Conservation (phyloP, 192 early-diverging fungal species). For the Backusella luteola region DNA sequence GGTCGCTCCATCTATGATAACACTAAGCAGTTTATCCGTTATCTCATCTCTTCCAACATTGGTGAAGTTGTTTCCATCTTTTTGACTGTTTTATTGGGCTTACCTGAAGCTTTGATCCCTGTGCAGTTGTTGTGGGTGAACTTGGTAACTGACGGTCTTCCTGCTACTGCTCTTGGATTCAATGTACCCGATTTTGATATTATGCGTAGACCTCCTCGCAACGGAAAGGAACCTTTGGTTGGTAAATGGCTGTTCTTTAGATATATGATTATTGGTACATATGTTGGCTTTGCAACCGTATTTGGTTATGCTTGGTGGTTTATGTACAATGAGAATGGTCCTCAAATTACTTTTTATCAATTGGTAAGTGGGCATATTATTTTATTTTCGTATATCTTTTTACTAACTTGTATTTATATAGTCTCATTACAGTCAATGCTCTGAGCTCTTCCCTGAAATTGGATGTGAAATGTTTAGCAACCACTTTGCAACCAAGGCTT, state of each 20-base stretch:
- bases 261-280: conserved; percentile 90
- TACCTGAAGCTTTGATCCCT: conserved; percentile 97
- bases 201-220: conserved; percentile 89
- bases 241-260: conserved; percentile 94
- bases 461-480: conserved; percentile 92
- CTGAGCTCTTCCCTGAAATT: conserved; percentile 82
- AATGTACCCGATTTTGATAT: conserved; percentile 96
- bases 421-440: conserved; percentile 93
- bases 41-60: conserved; percentile 98
- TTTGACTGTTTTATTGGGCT: conserved; percentile 91
- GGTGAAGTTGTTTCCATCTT: conserved; percentile 98
- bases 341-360: conserved; percentile 84
- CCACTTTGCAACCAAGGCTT: conserved; percentile 76
- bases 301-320: conserved; percentile 99
- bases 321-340: conserved; percentile 86
- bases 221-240: conserved; percentile 84
- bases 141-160: conserved; percentile 95
- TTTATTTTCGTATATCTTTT: neutral
- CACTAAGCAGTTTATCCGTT: conserved; percentile 99
- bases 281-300: conserved; percentile 91
- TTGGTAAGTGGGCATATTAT: conserved; percentile 52
- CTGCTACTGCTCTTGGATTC: conserved; percentile 97
- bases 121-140: conserved; percentile 99
- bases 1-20: conserved; percentile 98
- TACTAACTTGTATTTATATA: conserved; percentile 26